Conservation (phyloP, 495 filamentous ascomycete genomes). For the Trichoderma virens region DNA sequence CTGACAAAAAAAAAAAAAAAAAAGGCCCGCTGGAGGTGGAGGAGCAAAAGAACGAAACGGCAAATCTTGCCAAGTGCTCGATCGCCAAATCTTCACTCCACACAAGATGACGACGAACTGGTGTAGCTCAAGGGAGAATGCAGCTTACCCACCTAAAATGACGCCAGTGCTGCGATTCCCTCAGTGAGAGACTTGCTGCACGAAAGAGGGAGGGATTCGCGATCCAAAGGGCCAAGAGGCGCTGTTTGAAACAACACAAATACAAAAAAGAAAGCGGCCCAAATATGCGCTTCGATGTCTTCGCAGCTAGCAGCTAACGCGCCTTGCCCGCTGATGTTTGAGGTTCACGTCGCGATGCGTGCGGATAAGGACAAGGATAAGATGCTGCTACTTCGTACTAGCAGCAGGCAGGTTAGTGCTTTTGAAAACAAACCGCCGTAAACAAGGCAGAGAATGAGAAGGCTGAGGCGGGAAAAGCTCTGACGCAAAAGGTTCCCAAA, state of each 20-base stretch:
- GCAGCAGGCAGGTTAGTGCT: too few species aligned
- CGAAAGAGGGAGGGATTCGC: neutral
- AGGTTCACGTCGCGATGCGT: too few species aligned
- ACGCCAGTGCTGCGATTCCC: neutral
- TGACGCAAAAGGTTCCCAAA: too few species aligned
- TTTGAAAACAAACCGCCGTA: too few species aligned
- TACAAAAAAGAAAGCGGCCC: neutral
- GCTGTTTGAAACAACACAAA: neutral
- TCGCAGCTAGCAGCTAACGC: neutral
- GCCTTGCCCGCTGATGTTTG: neutral
- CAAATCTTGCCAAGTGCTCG: neutral
- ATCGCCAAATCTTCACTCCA: neutral
- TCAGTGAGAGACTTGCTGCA: neutral
- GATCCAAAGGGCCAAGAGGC: neutral
- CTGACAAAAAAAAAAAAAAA: too few species aligned
- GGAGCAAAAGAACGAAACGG: neutral
- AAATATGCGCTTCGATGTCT: neutral
- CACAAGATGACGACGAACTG: neutral
- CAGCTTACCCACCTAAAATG: neutral
- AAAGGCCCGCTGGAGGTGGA: too few species aligned
- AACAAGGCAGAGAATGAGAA: too few species aligned
- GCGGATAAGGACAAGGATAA: too few species aligned
- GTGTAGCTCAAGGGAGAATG: neutral
- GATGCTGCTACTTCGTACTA: too few species aligned
- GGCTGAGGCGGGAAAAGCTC: too few species aligned